Conservation (phyloP, 1,284 basidiomycete genomes). For the Chalciporus sp. region DNA sequence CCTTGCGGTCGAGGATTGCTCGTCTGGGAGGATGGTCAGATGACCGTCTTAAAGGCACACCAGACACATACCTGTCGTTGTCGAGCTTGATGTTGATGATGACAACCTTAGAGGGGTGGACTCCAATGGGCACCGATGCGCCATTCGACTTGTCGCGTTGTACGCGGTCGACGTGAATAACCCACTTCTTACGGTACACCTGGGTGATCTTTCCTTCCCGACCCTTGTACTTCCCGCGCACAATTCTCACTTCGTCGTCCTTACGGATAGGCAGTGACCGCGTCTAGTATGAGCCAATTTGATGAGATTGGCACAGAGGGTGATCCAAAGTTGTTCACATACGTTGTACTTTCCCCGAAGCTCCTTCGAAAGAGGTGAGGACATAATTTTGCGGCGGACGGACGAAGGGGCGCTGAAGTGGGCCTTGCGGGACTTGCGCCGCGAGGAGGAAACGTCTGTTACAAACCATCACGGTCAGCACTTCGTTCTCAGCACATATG, state of each 20-base stretch:
- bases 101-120: conserved; percentile 97
- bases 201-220: conserved; percentile 97
- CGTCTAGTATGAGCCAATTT: conserved; percentile 47
- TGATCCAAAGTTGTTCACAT: conserved; percentile 39
- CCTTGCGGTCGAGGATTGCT: conserved; percentile 81
- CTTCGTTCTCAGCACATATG: conserved; percentile 18
- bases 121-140: conserved; percentile 89
- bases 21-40: conserved; percentile 47
- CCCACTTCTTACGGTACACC: conserved; percentile 99
- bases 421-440: conserved; percentile 96
- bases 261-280: conserved; percentile 96
- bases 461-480: conserved; percentile 31
- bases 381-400: conserved; percentile 97
- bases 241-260: conserved; percentile 98
- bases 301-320: neutral
- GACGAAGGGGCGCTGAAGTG: conserved; percentile 95
- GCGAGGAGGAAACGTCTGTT: conserved; percentile 82
- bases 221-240: conserved; percentile 96
- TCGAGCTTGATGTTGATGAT: conserved; percentile 91
- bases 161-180: conserved; percentile 98
- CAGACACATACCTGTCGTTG: conserved; percentile 69
- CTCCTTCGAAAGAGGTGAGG: conserved; percentile 94
- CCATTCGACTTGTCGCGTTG: conserved; percentile 98
- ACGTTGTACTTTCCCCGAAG: conserved; percentile 93
- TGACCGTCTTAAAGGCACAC: neutral